Percentiles rank a stretch among this genome's conserved stretches.
phyloP scores from a whole-genome alignment of 192 early-diverging fungal genomes.

The Coemansia sp. region DNA sequence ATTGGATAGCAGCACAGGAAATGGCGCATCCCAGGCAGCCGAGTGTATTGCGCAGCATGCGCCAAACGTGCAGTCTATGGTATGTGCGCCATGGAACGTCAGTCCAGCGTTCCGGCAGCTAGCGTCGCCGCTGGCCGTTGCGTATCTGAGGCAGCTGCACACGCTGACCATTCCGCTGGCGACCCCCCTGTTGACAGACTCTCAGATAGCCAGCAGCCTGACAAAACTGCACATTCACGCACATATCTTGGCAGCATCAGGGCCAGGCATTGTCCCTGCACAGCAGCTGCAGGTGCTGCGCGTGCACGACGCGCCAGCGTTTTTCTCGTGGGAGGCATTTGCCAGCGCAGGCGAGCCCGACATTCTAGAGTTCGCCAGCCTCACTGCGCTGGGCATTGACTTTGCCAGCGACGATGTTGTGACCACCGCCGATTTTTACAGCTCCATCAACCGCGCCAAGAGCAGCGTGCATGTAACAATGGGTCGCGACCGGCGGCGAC shows the following conservation, averaged over 20 bases:
- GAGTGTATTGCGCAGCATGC: background rate
- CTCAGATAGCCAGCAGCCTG: slow-evolving; percentile 5
- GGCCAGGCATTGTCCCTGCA: background rate
- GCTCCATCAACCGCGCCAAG: slow-evolving; percentile 1
- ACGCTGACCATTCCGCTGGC: slow-evolving; percentile 3
- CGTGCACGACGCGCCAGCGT: slow-evolving; percentile 25
- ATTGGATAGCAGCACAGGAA: background rate
- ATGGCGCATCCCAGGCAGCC: background rate
- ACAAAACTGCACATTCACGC: slow-evolving; percentile 29
- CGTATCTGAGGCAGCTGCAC: background rate
- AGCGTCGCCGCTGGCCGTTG: background rate
- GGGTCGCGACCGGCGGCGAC: slow-evolving; percentile 22
- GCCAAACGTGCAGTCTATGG: slow-evolving; percentile 1
- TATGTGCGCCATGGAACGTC: background rate
- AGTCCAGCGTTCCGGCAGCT: background rate
- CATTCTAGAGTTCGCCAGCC: slow-evolving; percentile 11
- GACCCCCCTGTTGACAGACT: background rate
- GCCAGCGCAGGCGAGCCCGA: background rate
- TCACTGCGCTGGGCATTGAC: slow-evolving; percentile 29
- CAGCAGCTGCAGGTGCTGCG: slow-evolving; percentile 17
- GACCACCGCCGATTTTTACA: slow-evolving; percentile 25
- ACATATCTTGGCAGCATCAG: slow-evolving; percentile 3
- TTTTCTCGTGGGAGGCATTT: slow-evolving; percentile 42
- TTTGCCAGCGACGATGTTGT: slow-evolving; percentile 39
- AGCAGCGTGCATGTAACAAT: slow-evolving; percentile 25